Conservation (phyloP, 495 filamentous ascomycete species). For the Penicillium bovifimosum region DNA sequence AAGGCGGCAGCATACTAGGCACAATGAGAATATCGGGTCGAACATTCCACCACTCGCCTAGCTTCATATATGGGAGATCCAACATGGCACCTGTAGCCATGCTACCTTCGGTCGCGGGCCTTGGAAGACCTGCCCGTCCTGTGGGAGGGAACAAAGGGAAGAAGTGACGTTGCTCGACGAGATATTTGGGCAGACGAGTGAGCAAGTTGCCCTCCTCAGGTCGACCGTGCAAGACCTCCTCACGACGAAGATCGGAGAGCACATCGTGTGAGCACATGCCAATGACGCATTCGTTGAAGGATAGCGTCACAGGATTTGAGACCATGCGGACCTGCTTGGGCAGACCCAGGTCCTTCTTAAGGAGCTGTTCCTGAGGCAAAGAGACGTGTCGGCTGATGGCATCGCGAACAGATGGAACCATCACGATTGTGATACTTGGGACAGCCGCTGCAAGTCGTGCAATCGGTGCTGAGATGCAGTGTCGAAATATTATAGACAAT, state of each 20-base stretch:
- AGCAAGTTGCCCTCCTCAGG: conserved; percentile 54
- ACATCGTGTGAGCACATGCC: conserved; percentile 79
- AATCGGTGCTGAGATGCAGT: conserved; percentile 64
- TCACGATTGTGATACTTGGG: conserved; percentile 71
- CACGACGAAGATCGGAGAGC: conserved; percentile 69
- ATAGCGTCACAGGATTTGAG: conserved; percentile 82
- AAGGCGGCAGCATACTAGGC: conserved; percentile 76
- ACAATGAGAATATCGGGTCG: conserved; percentile 79
- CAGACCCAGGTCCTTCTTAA: conserved; percentile 63
- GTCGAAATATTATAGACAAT: conserved; percentile 75
- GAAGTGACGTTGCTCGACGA: conserved; percentile 86
- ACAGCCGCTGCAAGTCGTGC: conserved; percentile 58
- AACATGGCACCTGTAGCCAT: conserved; percentile 66
- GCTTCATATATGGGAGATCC: conserved; percentile 78
- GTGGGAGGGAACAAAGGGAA: conserved; percentile 81
- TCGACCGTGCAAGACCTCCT: conserved; percentile 62
- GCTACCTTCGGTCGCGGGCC: conserved; percentile 49
- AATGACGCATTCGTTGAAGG: conserved; percentile 76
- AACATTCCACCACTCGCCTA: conserved; percentile 84
- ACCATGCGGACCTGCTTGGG: conserved; percentile 71
- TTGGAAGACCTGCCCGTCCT: conserved; percentile 60
- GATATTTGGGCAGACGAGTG: conserved; percentile 59
- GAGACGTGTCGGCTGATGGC: conserved; percentile 73
- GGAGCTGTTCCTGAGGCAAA: conserved; percentile 83
- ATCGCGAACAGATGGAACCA: conserved; percentile 86